Conservation (phyloP, 2,329 filamentous ascomycete species). For the Colletotrichum magnum region DNA sequence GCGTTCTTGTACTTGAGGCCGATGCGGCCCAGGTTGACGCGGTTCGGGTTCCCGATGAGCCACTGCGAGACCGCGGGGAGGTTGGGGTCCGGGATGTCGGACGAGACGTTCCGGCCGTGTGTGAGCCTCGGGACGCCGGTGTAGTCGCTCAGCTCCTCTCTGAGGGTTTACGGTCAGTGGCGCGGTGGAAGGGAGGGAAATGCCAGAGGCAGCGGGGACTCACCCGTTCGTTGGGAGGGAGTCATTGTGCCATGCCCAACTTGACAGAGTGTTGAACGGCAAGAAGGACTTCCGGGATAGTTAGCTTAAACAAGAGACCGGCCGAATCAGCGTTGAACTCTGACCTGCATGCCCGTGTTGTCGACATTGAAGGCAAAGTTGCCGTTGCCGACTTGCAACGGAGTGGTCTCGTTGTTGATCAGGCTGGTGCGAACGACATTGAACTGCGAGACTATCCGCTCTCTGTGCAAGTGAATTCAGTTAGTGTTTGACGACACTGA, state of each 20-base stretch:
- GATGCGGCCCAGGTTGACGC: slow-evolving; percentile 59
- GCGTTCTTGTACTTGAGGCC: slow-evolving; percentile 53
- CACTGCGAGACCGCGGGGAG: slow-evolving; percentile 61
- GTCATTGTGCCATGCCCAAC: slow-evolving; percentile 66
- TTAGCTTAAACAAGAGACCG: neutral
- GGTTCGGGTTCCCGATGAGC: slow-evolving; percentile 65
- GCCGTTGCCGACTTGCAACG: slow-evolving; percentile 65
- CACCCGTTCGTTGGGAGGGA: slow-evolving; percentile 52
- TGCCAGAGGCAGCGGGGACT: slow-evolving; percentile 36
- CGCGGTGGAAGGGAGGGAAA: too few relatives aligned
- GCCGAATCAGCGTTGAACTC: neutral
- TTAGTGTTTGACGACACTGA: neutral
- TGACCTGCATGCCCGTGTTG: slow-evolving; percentile 58
- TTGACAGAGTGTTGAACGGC: slow-evolving; percentile 61
- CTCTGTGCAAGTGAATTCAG: slow-evolving; percentile 19
- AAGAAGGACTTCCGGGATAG: slow-evolving; percentile 51
- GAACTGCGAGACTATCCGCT: slow-evolving; percentile 43
- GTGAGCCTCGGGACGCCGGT: slow-evolving; percentile 51
- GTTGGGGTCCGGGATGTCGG: slow-evolving; percentile 53
- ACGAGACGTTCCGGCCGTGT: slow-evolving; percentile 54
- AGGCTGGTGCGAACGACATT: slow-evolving; percentile 44
- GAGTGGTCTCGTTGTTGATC: slow-evolving; percentile 58
- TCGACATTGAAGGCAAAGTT: slow-evolving; percentile 65
- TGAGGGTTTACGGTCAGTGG: slow-evolving; percentile 14
- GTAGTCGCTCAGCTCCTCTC: slow-evolving; percentile 49